Conservation (phyloP, 2,329 filamentous ascomycete genomes). For the Lachnellula hyalina region DNA sequence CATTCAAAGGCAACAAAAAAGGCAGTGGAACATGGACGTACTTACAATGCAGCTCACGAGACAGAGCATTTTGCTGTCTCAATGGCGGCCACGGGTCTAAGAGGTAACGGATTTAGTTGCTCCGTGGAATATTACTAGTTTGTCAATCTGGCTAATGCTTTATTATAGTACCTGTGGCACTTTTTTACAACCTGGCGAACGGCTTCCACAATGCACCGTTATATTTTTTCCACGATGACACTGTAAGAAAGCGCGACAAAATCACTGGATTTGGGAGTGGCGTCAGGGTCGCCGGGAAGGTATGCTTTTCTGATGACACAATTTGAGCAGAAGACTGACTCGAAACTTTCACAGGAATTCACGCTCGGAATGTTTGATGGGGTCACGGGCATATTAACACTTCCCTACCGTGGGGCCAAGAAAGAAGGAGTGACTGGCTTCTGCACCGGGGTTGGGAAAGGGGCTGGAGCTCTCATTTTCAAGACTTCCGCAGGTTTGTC, state of each 20-base stretch:
- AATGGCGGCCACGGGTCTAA: constrained; percentile 13
- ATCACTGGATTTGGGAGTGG: constrained; percentile 63
- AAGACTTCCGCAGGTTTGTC: constrained; percentile 46
- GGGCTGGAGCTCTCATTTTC: constrained; percentile 54
- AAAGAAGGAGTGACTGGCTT: constrained; percentile 49
- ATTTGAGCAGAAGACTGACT: not conserved
- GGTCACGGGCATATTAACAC: constrained; percentile 54
- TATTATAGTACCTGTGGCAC: constrained; percentile 26
- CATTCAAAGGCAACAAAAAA: not conserved
- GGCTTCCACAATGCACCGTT: constrained; percentile 67
- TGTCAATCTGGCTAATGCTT: not conserved
- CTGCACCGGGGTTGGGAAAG: constrained; percentile 49
- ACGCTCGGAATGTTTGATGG: constrained; percentile 59
- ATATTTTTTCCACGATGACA: constrained; percentile 61
- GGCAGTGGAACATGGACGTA: constrained; percentile 12
- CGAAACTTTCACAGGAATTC: constrained; percentile 41
- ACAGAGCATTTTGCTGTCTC: constrained; percentile 17
- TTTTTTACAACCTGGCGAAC: constrained; percentile 59
- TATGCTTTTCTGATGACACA: not conserved
- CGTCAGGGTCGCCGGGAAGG: constrained; percentile 50
- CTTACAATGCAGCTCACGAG: constrained; percentile 15
- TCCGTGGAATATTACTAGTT: too few relatives aligned
- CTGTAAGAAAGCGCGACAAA: constrained; percentile 49
- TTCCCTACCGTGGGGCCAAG: constrained; percentile 52
- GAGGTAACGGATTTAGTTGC: constrained; percentile 1